Evolutionary conservation across 73 alveolate species (phyloP).

Genomic region (Breviolum minutum): DNA sequence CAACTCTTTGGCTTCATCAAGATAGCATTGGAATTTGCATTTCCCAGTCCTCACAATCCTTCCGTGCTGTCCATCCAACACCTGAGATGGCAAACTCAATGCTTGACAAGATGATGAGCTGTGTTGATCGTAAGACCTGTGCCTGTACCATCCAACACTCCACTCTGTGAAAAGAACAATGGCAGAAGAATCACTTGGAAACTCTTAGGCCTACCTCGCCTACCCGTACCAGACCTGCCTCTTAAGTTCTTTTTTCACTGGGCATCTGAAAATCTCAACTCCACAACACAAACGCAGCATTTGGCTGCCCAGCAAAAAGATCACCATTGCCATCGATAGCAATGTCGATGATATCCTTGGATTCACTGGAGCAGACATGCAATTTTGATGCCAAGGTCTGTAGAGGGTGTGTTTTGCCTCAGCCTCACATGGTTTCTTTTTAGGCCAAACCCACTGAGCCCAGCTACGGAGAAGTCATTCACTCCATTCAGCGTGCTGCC

Average conservation of each 20-base stretch:
- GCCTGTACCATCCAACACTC: too few species aligned
- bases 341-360: conserved; percentile 90
- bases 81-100: neutral
- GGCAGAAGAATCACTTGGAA: too few species aligned
- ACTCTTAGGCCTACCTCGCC: too few species aligned
- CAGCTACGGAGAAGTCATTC: conserved; percentile 60
- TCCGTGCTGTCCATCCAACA: conserved; percentile 76
- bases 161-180: too few species aligned
- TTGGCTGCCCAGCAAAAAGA: conserved; percentile 49
- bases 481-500: conserved; percentile 95
- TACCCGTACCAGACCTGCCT: too few species aligned
- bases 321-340: conserved; percentile 87
- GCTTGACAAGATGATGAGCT: neutral
- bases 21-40: too few species aligned
- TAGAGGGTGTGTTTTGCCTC: neutral
- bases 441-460: neutral
- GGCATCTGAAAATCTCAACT: too few species aligned
- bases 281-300: neutral
- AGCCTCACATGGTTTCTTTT: neutral
- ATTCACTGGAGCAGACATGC: neutral
- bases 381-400: neutral
- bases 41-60: conserved; percentile 57
- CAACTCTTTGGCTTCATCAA: too few species aligned
- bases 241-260: too few species aligned
- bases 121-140: too few species aligned